phyloP scores from a whole-genome alignment of 306 rosid species.

The Arachis hypogaea region DNA sequence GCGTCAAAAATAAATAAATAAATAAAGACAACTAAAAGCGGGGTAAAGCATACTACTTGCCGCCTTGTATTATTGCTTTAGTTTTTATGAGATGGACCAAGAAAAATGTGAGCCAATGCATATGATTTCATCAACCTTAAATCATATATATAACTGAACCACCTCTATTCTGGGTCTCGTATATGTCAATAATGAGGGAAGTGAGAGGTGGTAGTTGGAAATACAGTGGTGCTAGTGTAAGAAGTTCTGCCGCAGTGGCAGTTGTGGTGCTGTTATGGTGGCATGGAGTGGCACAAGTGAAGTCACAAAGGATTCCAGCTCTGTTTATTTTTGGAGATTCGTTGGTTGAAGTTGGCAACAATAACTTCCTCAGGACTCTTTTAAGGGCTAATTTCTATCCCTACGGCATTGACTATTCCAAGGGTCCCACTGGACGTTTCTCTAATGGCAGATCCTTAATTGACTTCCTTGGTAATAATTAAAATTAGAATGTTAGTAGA shows the following conservation, averaged over 20 bases:
- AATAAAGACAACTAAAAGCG: background rate
- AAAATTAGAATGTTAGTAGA: too few relatives aligned
- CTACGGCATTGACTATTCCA: slow-evolving; percentile 66
- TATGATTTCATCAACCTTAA: too few relatives aligned
- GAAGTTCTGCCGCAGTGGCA: background rate
- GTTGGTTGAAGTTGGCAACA: slow-evolving; percentile 84
- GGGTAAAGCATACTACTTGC: background rate
- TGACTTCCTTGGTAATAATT: slow-evolving; percentile 66
- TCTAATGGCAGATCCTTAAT: slow-evolving; percentile 68
- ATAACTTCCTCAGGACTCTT: slow-evolving; percentile 54
- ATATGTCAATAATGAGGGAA: slow-evolving; percentile 19
- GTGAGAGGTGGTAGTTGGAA: background rate
- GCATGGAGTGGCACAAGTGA: slow-evolving; percentile 30
- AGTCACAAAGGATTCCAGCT: slow-evolving; percentile 60
- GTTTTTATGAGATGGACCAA: background rate
- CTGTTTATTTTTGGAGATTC: slow-evolving; percentile 90
- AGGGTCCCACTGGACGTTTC: slow-evolving; percentile 83
- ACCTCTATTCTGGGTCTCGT: background rate
- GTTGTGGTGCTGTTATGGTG: slow-evolving; percentile 35
- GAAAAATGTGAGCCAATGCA: background rate
- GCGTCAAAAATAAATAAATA: background rate
- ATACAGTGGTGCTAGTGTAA: background rate
- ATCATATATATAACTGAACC: too few relatives aligned
- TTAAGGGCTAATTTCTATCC: slow-evolving; percentile 76
- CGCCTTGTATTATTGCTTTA: background rate